phyloP scores from a whole-genome alignment of 2,329 filamentous ascomycete genomes.

The Thyridium curvatum region DNA sequence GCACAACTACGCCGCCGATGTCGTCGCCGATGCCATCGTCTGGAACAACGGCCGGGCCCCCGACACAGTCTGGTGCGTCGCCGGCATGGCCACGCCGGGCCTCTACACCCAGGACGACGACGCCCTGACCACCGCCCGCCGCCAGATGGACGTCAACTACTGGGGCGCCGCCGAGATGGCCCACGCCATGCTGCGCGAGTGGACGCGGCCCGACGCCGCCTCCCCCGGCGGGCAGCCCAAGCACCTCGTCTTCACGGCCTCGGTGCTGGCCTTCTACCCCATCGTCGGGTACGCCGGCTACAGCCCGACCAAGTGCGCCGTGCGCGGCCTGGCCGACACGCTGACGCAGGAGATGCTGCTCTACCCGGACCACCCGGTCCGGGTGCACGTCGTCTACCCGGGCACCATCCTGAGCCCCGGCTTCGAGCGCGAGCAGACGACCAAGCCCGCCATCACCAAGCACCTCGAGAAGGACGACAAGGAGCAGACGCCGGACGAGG shows the following conservation, averaged over 20 bases:
- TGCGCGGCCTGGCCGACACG: constrained; percentile 77
- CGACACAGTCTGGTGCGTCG: constrained; percentile 88
- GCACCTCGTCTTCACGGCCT: constrained; percentile 86
- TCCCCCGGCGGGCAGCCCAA: constrained; percentile 45
- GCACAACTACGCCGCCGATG: constrained; percentile 59
- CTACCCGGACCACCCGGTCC: constrained; percentile 67
- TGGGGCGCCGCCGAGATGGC: constrained; percentile 83
- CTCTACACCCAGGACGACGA: constrained; percentile 77
- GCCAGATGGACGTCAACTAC: constrained; percentile 91
- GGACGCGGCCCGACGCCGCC: constrained; percentile 52
- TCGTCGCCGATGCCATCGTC: constrained; percentile 64
- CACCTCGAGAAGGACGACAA: constrained; percentile 79
- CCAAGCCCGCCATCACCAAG: constrained; percentile 75
- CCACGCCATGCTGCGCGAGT: constrained; percentile 68
- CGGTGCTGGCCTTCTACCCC: constrained; percentile 67
- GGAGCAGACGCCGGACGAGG: constrained; percentile 69
- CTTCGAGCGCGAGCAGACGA: constrained; percentile 65
- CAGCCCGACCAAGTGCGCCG: constrained; percentile 75
- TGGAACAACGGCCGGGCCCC: constrained; percentile 74
- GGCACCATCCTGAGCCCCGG: constrained; percentile 77
- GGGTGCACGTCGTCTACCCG: constrained; percentile 76
- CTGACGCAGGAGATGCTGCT: constrained; percentile 78
- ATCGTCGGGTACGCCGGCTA: constrained; percentile 81
- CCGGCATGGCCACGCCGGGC: constrained; percentile 66
- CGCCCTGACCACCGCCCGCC: constrained; percentile 57